Conservation (phyloP, 164 flowering plant species). For the Pachysandra terminalis region DNA sequence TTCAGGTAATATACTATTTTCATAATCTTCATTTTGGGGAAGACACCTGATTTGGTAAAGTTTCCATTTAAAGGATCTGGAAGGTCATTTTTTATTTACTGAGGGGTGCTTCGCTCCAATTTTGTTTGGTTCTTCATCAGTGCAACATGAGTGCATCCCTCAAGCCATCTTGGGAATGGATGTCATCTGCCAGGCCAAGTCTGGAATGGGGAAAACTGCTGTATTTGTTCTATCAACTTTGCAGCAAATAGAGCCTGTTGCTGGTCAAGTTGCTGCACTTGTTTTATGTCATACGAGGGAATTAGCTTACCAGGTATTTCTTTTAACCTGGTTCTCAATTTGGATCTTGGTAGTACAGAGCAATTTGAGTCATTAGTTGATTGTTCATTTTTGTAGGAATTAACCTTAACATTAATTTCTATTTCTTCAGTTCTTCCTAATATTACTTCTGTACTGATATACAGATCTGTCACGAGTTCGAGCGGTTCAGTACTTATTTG, state of each 20-base stretch:
- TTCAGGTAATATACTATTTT: slow-evolving; percentile 61
- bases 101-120: slow-evolving; percentile 48
- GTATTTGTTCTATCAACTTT: slow-evolving; percentile 89
- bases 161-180: slow-evolving; percentile 99
- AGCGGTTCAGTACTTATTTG: slow-evolving; percentile 89
- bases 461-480: slow-evolving; percentile 95
- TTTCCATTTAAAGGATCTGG: slow-evolving; percentile 53
- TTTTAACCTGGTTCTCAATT: background rate
- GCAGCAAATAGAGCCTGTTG: slow-evolving; percentile 89
- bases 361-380: background rate
- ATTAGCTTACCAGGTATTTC: slow-evolving; percentile 87
- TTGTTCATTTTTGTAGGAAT: background rate
- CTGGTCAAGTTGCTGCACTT: slow-evolving; percentile 97
- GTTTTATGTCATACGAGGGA: slow-evolving; percentile 98
- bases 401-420: background rate
- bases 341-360: background rate
- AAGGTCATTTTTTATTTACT: slow-evolving; percentile 58
- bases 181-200: slow-evolving; percentile 98
- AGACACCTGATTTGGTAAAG: slow-evolving; percentile 50
- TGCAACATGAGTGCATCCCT: slow-evolving; percentile 99
- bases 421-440: no score
- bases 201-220: slow-evolving; percentile 99
- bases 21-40: slow-evolving; percentile 36
- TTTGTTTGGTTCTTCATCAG: slow-evolving; percentile 82
- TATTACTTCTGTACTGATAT: background rate